phyloP scores from a whole-genome alignment of 306 rosid species.

The Pterocarpus macrocarpus region DNA sequence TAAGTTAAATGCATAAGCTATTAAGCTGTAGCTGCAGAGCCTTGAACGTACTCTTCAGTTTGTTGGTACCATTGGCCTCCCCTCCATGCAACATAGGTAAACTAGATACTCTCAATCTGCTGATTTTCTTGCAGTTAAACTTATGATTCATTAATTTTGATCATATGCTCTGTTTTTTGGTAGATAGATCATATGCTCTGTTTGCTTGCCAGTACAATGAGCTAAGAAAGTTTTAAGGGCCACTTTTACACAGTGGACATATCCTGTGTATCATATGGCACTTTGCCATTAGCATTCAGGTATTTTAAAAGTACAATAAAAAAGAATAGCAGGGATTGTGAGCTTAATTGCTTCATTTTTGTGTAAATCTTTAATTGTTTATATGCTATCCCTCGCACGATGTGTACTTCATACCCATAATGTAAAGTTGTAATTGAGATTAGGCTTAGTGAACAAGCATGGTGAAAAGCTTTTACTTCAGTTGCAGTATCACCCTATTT shows the following conservation, averaged over 20 bases:
- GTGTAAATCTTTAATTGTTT: slow-evolving; percentile 11
- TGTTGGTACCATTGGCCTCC: slow-evolving; percentile 29
- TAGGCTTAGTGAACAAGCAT: slow-evolving; percentile 10
- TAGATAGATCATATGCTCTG: neutral
- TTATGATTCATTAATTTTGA: slow-evolving; percentile 25
- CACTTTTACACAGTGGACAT: neutral
- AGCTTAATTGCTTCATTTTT: slow-evolving; percentile 2
- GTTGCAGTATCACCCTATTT: neutral
- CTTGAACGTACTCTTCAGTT: neutral
- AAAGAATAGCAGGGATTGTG: slow-evolving; percentile 7
- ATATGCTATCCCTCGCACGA: too few species aligned
- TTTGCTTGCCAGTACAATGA: neutral
- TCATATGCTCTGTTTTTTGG: neutral
- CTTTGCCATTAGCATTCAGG: slow-evolving; percentile 13
- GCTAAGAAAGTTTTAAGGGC: neutral
- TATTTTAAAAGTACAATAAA: slow-evolving; percentile 2
- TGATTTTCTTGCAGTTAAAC: slow-evolving; percentile 39
- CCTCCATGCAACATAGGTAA: slow-evolving; percentile 21
- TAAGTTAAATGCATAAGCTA: slow-evolving; percentile 8
- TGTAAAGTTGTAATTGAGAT: slow-evolving; percentile 15
- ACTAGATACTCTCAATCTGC: slow-evolving; percentile 10
- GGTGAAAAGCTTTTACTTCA: neutral
- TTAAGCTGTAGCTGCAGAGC: slow-evolving; percentile 3
- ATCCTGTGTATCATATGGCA: neutral
- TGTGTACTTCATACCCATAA: neutral